A percentile compares a stretch with the other conserved stretches of the same genome.
Evolutionary conservation across 75 land plant species (phyloP).

Genomic region (Selaginella moellendorffii): DNA sequence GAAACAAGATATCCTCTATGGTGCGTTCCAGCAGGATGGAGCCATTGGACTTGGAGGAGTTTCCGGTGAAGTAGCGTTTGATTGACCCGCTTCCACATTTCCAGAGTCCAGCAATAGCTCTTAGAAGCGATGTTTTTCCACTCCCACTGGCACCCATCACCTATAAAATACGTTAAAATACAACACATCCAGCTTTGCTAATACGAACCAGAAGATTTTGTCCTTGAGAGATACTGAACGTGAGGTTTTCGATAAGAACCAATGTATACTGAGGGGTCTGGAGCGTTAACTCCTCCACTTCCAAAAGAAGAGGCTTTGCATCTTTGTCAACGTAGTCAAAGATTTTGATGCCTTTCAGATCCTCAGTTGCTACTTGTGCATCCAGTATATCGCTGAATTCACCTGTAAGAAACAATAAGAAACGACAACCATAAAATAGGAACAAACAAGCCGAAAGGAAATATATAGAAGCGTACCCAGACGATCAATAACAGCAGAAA

Average conservation of each 20-base stretch:
- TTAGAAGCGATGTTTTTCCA: slow-evolving; percentile 86
- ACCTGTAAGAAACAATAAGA: slow-evolving; percentile 30
- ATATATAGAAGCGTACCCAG: slow-evolving; percentile 37
- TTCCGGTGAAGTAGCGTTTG: slow-evolving; percentile 31
- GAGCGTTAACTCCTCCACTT: slow-evolving; percentile 57
- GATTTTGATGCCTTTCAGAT: no score
- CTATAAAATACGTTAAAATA: slow-evolving; percentile 20
- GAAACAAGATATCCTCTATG: slow-evolving; percentile 44
- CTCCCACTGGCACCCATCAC: slow-evolving; percentile 95
- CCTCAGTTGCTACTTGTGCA: slow-evolving; percentile 21
- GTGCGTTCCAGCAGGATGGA: neutral
- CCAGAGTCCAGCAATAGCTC: slow-evolving; percentile 96
- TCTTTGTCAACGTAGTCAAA: slow-evolving; percentile 15
- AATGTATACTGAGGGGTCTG: slow-evolving; percentile 50
- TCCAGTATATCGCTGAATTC: slow-evolving; percentile 92
- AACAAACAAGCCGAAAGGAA: neutral
- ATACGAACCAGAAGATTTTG: slow-evolving; percentile 62
- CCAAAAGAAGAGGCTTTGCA: slow-evolving; percentile 35
- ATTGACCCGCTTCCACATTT: slow-evolving; percentile 59
- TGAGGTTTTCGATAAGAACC: slow-evolving; percentile 48
- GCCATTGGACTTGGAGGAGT: neutral
- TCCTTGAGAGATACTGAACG: slow-evolving; percentile 39
- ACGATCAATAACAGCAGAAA: slow-evolving; percentile 92
- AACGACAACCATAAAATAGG: neutral
- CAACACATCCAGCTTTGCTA: neutral